Evolutionary conservation across 2,329 filamentous ascomycete species (phyloP), one percentile per base, ranked within the genome.

Genomic region (Epicoccum nigrum): DNA sequence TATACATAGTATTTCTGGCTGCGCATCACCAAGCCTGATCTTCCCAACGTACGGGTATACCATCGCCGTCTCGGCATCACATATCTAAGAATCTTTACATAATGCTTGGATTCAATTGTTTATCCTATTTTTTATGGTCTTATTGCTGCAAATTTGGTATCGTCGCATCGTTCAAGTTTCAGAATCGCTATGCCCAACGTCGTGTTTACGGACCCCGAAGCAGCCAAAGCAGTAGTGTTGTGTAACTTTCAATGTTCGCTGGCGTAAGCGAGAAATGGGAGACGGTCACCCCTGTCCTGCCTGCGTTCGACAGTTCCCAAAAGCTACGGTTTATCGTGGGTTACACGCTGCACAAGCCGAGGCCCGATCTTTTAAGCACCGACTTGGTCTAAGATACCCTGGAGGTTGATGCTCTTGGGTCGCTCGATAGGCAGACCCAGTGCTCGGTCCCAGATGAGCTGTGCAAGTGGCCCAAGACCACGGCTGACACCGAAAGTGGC

Each of bases 351-450:
- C n/a, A n/a, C 23, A 25, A 25, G 23, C 23, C 23, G 23, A 25
- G 9, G 23, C 23, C 9, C 6, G 9, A n/a, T 38, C 32, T 19
- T 33, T 47, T 63, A 67, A 23, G 59, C 66, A 46, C 73, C 63
- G 38, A 77, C 75, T 62, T 77, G 74, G 63, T 92, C 88, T 62
- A 96, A 78, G 62, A 99, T 78, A 9, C 93, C 93, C 74, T 90
- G 83, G 48, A 99, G 80, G 77, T 96, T 94, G 72, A 97, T 96
- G 76, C 90, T 96, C 89, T 99, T 99, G 41, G 94, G 94, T 56
- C 93, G 83, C 85, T 99, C 94, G 69, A 99, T 99, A 9, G 94
- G 94, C 71, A 97, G 80, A 45, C 94, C 94, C 57, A 99, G 77
- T 13, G 92, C 92, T 41, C 94, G 85, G 74, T 97, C 93, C 94